phyloP scores from a whole-genome alignment of 306 rosid species.

The Fragaria nilgerrensis region DNA sequence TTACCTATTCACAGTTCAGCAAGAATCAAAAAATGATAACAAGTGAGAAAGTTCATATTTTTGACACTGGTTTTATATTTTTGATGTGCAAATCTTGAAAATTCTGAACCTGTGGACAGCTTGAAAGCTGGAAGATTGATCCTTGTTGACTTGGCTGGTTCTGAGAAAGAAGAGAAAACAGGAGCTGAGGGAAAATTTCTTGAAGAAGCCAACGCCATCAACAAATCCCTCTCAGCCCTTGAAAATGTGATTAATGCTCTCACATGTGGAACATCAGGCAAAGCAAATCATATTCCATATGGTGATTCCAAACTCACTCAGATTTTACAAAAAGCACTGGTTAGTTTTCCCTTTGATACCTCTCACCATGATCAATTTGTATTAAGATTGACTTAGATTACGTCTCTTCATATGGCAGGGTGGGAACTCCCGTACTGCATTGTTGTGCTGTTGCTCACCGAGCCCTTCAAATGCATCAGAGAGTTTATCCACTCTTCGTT shows the following conservation, averaged over 20 bases:
- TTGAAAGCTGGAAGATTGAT: slow-evolving; percentile 54
- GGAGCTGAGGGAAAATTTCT: slow-evolving; percentile 87
- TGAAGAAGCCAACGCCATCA: slow-evolving; percentile 87
- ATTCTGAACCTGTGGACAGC: slow-evolving; percentile 40
- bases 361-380: slow-evolving; percentile 7
- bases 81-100: slow-evolving; percentile 21
- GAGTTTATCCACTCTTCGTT: slow-evolving; percentile 81
- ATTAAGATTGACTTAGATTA: background rate
- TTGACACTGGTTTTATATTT: background rate
- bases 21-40: slow-evolving; percentile 41
- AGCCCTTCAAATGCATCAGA: slow-evolving; percentile 67
- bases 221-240: slow-evolving; percentile 79
- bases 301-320: slow-evolving; percentile 88
- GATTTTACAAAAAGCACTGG: slow-evolving; percentile 84
- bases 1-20: slow-evolving; percentile 66
- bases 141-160: slow-evolving; percentile 89
- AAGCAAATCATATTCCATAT: slow-evolving; percentile 72
- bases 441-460: slow-evolving; percentile 86
- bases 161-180: slow-evolving; percentile 84
- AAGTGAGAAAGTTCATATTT: slow-evolving; percentile 35
- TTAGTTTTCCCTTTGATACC: slow-evolving; percentile 22
- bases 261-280: slow-evolving; percentile 64
- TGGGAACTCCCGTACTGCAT: slow-evolving; percentile 70
- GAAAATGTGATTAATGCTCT: slow-evolving; percentile 85
- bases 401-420: slow-evolving; percentile 51